A percentile compares a stretch with the other conserved stretches of the same genome.
phyloP scores from a whole-genome alignment of 202 grass and related monocot species.

The Hordeum pubiflorum region DNA sequence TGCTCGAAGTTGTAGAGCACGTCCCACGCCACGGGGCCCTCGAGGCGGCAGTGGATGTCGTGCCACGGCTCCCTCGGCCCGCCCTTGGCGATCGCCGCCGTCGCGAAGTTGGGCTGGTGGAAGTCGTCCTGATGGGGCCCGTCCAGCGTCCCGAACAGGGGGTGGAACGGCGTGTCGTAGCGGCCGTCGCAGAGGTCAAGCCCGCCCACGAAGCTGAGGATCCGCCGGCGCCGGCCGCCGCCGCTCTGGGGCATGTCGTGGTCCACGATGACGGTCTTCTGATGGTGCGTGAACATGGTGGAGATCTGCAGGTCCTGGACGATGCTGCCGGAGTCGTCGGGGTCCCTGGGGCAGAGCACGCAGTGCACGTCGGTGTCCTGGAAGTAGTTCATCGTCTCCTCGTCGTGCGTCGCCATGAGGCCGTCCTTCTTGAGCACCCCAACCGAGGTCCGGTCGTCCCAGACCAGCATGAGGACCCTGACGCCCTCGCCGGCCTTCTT shows the following conservation, averaged over 20 bases:
- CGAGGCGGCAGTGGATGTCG: conserved; percentile 63
- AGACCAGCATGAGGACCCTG: conserved; percentile 61
- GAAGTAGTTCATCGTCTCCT: conserved; percentile 60
- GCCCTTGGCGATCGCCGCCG: conserved; percentile 37
- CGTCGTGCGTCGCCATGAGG: conserved; percentile 66
- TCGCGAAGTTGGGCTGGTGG: conserved; percentile 62
- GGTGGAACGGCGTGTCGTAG: conserved; percentile 64
- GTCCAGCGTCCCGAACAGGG: conserved; percentile 60
- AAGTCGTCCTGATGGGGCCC: conserved; percentile 59
- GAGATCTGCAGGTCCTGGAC: conserved; percentile 64
- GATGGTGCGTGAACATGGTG: conserved; percentile 77
- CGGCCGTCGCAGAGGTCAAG: conserved; percentile 70
- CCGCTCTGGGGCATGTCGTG: conserved; percentile 46
- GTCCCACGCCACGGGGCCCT: conserved; percentile 73
- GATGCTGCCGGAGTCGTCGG: conserved; percentile 51
- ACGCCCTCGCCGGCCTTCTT: conserved; percentile 62
- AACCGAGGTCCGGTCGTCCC: conserved; percentile 71
- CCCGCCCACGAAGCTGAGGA: conserved; percentile 69
- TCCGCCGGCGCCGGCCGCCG: conserved; percentile 29
- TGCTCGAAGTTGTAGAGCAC: conserved; percentile 85
- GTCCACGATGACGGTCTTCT: conserved; percentile 76
- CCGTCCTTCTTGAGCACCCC: conserved; percentile 55
- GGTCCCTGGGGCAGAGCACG: conserved; percentile 55
- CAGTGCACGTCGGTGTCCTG: conserved; percentile 43
- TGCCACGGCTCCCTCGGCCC: conserved; percentile 80